Conservation (phyloP, 2,329 filamentous ascomycete species). For the Elsinoe necatrix region DNA sequence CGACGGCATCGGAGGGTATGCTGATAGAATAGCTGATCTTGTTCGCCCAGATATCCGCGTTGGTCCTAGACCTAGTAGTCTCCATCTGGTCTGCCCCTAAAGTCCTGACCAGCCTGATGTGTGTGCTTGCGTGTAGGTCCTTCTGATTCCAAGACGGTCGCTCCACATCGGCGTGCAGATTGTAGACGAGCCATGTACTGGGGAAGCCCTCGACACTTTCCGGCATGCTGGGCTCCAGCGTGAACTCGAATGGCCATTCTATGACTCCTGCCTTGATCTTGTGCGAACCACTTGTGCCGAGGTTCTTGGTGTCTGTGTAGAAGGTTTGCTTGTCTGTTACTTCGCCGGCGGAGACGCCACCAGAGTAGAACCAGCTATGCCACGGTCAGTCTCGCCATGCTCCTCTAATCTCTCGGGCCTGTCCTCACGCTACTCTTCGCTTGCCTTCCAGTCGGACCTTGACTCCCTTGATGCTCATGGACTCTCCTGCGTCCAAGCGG, state of each 20-base stretch:
- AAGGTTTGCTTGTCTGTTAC: slow-evolving; percentile 41
- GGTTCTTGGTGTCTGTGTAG: slow-evolving; percentile 36
- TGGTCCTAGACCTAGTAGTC: slow-evolving; percentile 46
- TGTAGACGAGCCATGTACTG: slow-evolving; percentile 82
- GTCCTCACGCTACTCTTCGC: slow-evolving; percentile 39
- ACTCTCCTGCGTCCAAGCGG: slow-evolving; percentile 39
- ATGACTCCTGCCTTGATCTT: slow-evolving; percentile 43
- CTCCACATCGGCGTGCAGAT: slow-evolving; percentile 80
- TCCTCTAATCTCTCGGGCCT: not conserved
- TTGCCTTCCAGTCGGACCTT: slow-evolving; percentile 41
- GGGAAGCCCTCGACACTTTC: slow-evolving; percentile 87
- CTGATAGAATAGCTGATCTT: slow-evolving; percentile 95
- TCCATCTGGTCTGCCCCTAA: slow-evolving; percentile 62
- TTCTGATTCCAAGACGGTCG: slow-evolving; percentile 74
- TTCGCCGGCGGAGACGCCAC: slow-evolving; percentile 31
- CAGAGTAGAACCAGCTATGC: slow-evolving; percentile 30
- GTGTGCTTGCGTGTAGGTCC: slow-evolving; percentile 71
- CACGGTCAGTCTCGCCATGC: not conserved
- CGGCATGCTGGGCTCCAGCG: slow-evolving; percentile 43
- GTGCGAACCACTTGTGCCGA: slow-evolving; percentile 41
- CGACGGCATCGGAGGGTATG: slow-evolving; percentile 86
- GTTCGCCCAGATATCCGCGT: slow-evolving; percentile 96
- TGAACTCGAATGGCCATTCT: slow-evolving; percentile 44
- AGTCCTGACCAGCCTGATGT: slow-evolving; percentile 42
- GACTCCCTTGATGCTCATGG: slow-evolving; percentile 40